A percentile compares a stretch with the other conserved stretches of the same genome.
Conservation (phyloP, 345 rosid genomes). For the Trapa bicornis region DNA sequence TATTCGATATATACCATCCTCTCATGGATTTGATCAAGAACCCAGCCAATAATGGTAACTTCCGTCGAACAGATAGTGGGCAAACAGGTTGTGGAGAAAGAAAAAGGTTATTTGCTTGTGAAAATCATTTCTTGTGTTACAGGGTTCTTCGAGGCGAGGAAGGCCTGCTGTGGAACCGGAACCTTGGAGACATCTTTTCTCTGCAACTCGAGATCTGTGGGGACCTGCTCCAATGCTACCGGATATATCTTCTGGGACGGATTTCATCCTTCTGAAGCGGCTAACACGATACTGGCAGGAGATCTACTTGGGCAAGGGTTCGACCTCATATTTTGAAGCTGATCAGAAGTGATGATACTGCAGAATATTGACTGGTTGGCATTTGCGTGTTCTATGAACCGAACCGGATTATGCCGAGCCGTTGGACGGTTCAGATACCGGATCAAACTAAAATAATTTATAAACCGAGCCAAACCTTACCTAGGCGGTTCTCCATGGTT, state of each 20-base stretch:
- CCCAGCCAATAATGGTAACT: constrained; percentile 53
- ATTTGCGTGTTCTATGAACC: no score
- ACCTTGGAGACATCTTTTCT: constrained; percentile 72
- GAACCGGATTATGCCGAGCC: no score
- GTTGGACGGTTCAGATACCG: no score
- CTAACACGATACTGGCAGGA: constrained; percentile 54
- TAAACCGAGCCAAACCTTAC: no score
- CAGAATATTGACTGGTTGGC: no score
- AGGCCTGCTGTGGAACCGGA: constrained; percentile 87
- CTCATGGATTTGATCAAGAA: constrained; percentile 53
- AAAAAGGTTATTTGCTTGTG: neutral
- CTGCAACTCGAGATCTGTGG: constrained; percentile 50
- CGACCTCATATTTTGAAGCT: constrained; percentile 50
- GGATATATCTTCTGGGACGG: constrained; percentile 92
- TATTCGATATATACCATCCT: constrained; percentile 67
- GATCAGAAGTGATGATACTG: no score
- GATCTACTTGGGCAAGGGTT: constrained; percentile 57
- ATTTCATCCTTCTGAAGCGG: constrained; percentile 88
- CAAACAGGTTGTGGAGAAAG: no score
- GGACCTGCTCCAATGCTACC: constrained; percentile 78
- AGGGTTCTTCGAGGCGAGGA: constrained; percentile 82
- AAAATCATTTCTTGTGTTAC: constrained; percentile 4
- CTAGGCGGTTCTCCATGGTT: no score
- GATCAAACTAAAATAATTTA: no score
- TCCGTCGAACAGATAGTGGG: neutral